Percentiles rank a stretch among this genome's conserved stretches.
Conservation (phyloP, 2,329 filamentous ascomycete genomes). For the Ophiostoma ulmi region DNA sequence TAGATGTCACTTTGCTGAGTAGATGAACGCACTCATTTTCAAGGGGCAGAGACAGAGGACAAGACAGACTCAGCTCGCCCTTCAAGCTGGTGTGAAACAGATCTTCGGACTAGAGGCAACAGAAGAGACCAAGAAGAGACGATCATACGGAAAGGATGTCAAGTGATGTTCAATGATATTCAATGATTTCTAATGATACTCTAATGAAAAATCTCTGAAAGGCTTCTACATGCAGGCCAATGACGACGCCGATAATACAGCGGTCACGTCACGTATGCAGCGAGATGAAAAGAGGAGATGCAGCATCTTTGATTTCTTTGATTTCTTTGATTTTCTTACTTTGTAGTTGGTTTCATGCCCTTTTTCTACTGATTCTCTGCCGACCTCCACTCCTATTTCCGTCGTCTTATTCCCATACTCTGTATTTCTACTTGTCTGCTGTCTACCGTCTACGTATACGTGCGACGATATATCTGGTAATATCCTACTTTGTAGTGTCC, state of each 20-base stretch:
- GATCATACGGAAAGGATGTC: background rate
- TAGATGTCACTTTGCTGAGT: background rate
- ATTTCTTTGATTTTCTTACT: background rate
- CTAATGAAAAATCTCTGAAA: no score
- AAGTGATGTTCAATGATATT: no score
- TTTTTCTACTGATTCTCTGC: background rate
- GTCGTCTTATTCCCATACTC: background rate
- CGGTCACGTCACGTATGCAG: background rate
- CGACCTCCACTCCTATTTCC: background rate
- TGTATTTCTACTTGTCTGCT: background rate
- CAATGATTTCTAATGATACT: no score
- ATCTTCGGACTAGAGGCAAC: background rate
- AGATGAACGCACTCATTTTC: no score
- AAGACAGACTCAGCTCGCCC: background rate
- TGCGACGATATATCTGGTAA: background rate
- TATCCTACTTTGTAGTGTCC: background rate
- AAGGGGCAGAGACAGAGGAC: no score
- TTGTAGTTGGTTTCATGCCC: no score
- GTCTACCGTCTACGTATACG: background rate
- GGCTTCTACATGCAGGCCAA: background rate
- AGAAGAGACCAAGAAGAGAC: background rate
- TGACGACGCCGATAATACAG: background rate
- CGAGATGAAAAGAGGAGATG: conserved; percentile 10
- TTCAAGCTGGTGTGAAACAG: background rate
- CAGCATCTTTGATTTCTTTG: background rate